phyloP scores from a whole-genome alignment of 805 yeast genomes.

The Spathaspora hagerdaliae region DNA sequence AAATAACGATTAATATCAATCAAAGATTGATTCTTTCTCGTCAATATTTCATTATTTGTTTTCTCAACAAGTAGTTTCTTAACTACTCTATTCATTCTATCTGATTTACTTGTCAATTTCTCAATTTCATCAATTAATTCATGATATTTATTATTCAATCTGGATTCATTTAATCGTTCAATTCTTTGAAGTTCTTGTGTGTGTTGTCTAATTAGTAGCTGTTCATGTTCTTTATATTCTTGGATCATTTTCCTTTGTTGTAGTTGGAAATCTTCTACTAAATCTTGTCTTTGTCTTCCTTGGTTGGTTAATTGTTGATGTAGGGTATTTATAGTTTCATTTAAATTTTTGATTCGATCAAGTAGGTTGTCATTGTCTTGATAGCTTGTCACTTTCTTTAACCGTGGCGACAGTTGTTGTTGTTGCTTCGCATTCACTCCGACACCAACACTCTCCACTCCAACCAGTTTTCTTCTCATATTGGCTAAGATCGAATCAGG shows the following conservation, averaged over 20 bases:
- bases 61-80: background rate
- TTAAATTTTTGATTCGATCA: background rate
- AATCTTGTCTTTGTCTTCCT: conserved; percentile 3
- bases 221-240: background rate
- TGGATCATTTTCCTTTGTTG: background rate
- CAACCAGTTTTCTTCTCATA: too few relatives aligned
- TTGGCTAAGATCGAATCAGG: too few relatives aligned
- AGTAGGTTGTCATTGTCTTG: background rate
- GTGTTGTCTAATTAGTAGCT: background rate
- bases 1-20: too few relatives aligned
- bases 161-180: background rate
- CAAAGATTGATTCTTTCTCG: background rate
- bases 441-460: too few relatives aligned
- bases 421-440: too few relatives aligned
- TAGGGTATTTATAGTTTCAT: background rate
- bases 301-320: background rate
- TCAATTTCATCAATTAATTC: background rate
- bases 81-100: background rate
- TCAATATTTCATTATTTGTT: background rate
- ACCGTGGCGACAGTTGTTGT: too few relatives aligned
- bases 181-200: background rate
- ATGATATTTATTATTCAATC: background rate
- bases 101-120: background rate
- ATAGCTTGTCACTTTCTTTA: too few relatives aligned
- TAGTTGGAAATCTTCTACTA: conserved; percentile 6